Base-by-base conservation (phyloP, 2,329 filamentous ascomycete genomes). In the Myriangium duriaei region DNA sequence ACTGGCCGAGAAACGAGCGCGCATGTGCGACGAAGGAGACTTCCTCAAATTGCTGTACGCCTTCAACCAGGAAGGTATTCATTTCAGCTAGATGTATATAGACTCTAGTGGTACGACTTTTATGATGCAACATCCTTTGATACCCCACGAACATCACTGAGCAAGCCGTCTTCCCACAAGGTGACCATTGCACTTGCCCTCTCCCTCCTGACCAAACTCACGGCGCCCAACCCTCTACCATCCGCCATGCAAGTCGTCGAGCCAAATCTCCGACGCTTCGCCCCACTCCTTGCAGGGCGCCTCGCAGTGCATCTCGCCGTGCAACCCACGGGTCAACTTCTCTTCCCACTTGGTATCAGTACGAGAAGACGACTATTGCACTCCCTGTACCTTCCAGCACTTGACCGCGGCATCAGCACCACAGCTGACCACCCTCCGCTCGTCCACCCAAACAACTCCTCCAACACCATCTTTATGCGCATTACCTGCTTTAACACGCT, bases 401-500 rank as follows among this genome's bases (percentile, higher is more conserved):
- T 96, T 98, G 33, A 98, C 72, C 1, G 83, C 79, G 21, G 84
- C 88, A 69, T 98, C 91, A 9, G 79, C 82, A 32, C 91, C 91
- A 4, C 76, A 75, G 49, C 80, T 92, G 7, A 82, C 76, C 34
- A 96, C 69, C 61, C 73, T 83, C 4, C 38, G 42, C 6, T 71
- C 74, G 17, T 69, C 71, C 11, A 83, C 69, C 86, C 88, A 98
- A 10, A 72, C 72, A 11, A 96, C 80, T 11, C 83, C 88, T 48
- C 81, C 85, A 12, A 96, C 86, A 7, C 91, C 91, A 54, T 96
- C 91, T 63, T 95, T 95, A 64, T 98, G 91, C 34, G 88, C 86
- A 54, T 94, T 93, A 14, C 76, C 63, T 11, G 77, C 79, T 65
- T 91, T 88, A 48, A 92, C 73, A 48, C 88, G 73, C 59, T 82